phyloP scores from a whole-genome alignment of 108 stramenopile genomes.

The Skeletonema grethae region DNA sequence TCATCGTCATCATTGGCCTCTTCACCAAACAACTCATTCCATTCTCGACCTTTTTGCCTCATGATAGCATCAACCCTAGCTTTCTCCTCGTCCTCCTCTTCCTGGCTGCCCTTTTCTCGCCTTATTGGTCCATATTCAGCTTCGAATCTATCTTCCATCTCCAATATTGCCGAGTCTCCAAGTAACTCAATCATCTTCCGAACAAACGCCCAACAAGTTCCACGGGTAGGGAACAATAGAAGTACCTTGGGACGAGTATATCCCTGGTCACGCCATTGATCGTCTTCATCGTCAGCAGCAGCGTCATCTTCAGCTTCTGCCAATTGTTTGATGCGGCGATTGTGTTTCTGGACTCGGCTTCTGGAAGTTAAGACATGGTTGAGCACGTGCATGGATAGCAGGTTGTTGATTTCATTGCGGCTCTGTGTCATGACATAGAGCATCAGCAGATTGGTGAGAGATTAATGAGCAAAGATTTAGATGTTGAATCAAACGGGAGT shows the following conservation, averaged over 20 bases:
- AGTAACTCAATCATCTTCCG: conserved; percentile 52
- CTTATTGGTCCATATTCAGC: conserved; percentile 64
- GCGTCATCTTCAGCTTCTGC: conserved; percentile 26
- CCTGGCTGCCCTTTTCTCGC: conserved; percentile 35
- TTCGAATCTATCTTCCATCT: conserved; percentile 72
- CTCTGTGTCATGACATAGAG: conserved; percentile 24
- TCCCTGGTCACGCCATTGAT: conserved; percentile 83
- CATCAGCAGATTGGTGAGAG: neutral
- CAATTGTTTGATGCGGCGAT: conserved; percentile 58
- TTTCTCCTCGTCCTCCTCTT: conserved; percentile 35
- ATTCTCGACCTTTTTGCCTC: conserved; percentile 79
- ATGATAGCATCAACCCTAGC: conserved; percentile 36
- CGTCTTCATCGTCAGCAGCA: conserved; percentile 36
- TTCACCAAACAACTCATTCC: conserved; percentile 90
- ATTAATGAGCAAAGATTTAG: neutral
- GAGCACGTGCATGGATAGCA: conserved; percentile 68
- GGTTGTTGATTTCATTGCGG: conserved; percentile 53
- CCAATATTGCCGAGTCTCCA: conserved; percentile 44
- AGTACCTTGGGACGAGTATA: conserved; percentile 83
- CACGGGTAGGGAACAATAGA: conserved; percentile 80
- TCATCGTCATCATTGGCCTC: conserved; percentile 92
- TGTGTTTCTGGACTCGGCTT: conserved; percentile 65
- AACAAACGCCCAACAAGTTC: conserved; percentile 76
- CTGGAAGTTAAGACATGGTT: conserved; percentile 80
- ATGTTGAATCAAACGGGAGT: neutral